A percentile compares a stretch with the other conserved stretches of the same genome.
These are phyloP conservation scores for Blastocystis sp. DNA, from an alignment of 352 stramenopile genomes.

Conservation along the genomic window DNA sequence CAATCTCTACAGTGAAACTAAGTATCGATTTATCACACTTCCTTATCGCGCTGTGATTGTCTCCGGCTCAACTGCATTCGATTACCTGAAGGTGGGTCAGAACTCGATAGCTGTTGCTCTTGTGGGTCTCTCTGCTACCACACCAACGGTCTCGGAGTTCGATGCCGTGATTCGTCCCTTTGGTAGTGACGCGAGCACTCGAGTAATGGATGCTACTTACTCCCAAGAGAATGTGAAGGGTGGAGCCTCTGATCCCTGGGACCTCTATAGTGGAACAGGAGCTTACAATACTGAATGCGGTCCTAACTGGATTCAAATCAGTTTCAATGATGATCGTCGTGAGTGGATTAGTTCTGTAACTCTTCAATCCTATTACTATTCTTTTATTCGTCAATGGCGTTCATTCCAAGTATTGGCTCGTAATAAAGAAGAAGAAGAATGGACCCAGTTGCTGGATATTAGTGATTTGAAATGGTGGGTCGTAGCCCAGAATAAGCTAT, in stretches of 20 bases:
- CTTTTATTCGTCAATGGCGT: not conserved
- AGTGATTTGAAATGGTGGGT: not conserved
- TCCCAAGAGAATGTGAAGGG: not conserved
- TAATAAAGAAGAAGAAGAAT: not conserved
- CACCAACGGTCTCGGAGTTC: not conserved
- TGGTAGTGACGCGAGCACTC: not conserved
- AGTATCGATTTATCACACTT: constrained; percentile 17
- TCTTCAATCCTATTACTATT: not conserved
- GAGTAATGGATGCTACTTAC: not conserved
- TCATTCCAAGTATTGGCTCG: not conserved
- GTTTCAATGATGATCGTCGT: constrained; percentile 35
- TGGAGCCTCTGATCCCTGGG: not conserved
- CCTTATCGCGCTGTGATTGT: not conserved
- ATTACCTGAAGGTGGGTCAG: constrained; percentile 19
- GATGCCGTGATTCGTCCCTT: not conserved
- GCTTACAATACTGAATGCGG: not conserved
- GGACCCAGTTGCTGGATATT: not conserved
- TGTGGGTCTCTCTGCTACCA: not conserved
- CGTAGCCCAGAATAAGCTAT: not conserved
- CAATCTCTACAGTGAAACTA: not conserved
- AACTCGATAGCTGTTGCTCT: constrained; percentile 53
- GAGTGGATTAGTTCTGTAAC: constrained; percentile 31
- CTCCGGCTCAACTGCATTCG: not conserved
- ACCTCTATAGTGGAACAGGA: not conserved
- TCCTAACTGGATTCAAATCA: constrained; percentile 1